These are phyloP conservation scores for Boletus rufocinnamomeus DNA, from an alignment of 768 basidiomycete species.

Conservation along the genomic window DNA sequence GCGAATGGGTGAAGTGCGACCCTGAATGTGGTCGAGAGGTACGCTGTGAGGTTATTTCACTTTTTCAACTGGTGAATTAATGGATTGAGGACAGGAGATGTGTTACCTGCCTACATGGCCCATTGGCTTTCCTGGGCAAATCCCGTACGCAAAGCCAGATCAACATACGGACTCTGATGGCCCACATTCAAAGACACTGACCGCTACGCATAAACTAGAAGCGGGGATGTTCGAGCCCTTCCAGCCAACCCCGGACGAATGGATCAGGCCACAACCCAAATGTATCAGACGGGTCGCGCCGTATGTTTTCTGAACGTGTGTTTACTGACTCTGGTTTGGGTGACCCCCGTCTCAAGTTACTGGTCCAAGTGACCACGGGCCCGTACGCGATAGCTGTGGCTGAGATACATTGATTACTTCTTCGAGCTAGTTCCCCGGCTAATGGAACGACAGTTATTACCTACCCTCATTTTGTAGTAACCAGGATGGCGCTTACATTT, in stretches of 20 bases:
- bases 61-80: not conserved
- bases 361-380: too few species aligned
- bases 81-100: slow-evolving; percentile 11
- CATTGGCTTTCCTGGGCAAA: slow-evolving; percentile 4
- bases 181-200: not conserved
- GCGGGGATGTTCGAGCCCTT: not conserved
- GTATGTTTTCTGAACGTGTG: not conserved
- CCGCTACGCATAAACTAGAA: not conserved
- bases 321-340: too few species aligned
- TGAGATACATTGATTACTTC: not conserved
- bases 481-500: not conserved
- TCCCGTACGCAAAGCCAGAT: not conserved
- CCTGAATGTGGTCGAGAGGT: slow-evolving; percentile 50
- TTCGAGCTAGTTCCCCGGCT: too few species aligned
- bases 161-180: not conserved
- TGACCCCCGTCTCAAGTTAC: too few species aligned
- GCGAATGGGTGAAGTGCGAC: slow-evolving; percentile 47
- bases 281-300: slow-evolving; percentile 10
- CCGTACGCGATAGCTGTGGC: too few species aligned
- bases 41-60: not conserved
- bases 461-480: not conserved
- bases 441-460: too few species aligned
- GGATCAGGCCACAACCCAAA: slow-evolving; percentile 17
- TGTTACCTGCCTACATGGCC: slow-evolving; percentile 28
- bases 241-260: not conserved